Evolutionary conservation across 257 asterid genomes (phyloP).

Genomic region (Anisodus tanguticus): DNA sequence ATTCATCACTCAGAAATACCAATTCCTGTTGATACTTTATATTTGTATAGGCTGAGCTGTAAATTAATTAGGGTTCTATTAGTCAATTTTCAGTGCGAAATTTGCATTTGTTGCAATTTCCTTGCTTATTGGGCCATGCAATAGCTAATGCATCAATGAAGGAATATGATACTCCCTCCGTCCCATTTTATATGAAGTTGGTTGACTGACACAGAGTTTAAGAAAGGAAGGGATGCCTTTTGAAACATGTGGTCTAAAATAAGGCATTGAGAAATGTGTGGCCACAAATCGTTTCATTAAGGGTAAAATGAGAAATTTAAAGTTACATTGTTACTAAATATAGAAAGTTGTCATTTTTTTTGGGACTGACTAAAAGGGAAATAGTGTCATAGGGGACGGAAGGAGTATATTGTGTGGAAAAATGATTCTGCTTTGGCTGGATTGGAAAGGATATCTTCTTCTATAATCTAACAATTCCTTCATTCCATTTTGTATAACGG

Average conservation of each 20-base stretch:
- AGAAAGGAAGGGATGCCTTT: too few relatives aligned
- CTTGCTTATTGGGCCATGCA: background rate
- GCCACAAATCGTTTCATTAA: too few relatives aligned
- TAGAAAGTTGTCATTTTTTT: too few relatives aligned
- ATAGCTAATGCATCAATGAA: background rate
- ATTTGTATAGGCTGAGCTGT: background rate
- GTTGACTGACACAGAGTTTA: too few relatives aligned
- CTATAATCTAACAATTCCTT: background rate
- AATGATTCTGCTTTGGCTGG: background rate
- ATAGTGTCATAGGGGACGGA: too few relatives aligned
- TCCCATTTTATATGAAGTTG: too few relatives aligned
- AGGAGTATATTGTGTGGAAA: background rate
- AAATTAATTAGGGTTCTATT: constrained; percentile 13
- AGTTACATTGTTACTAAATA: too few relatives aligned
- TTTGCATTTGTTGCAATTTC: background rate
- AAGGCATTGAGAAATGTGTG: too few relatives aligned
- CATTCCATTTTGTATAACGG: background rate
- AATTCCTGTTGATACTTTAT: background rate
- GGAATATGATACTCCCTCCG: too few relatives aligned
- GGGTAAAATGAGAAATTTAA: too few relatives aligned
- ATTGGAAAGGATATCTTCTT: background rate
- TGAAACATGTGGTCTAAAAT: too few relatives aligned
- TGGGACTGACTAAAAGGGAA: too few relatives aligned
- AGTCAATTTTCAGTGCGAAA: background rate
- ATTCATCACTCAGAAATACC: background rate